Percentiles rank a stretch among this genome's conserved stretches.
Conservation (phyloP, 495 filamentous ascomycete genomes). For the Penicillium lividum region DNA sequence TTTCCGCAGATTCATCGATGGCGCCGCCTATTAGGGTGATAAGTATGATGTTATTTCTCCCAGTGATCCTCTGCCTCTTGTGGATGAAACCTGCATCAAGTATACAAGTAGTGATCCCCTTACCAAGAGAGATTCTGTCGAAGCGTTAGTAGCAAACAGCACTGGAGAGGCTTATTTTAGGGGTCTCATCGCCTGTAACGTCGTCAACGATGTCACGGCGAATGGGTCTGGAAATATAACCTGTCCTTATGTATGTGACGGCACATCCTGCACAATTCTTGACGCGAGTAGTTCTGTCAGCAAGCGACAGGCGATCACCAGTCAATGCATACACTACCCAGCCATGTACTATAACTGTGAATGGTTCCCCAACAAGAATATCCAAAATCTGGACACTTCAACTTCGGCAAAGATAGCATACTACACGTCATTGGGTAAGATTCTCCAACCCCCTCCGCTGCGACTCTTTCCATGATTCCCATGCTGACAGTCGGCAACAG, state of each 20-base stretch:
- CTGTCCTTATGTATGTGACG: not conserved
- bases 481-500: not conserved
- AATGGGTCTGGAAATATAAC: not conserved
- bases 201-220: not conserved
- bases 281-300: not conserved
- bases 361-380: not conserved
- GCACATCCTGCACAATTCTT: not conserved
- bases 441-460: not conserved
- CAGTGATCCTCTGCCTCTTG: conserved; percentile 2
- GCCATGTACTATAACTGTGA: not conserved
- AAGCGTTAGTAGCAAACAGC: not conserved
- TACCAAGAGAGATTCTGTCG: not conserved
- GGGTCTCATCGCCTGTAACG: not conserved
- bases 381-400: not conserved
- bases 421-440: not conserved
- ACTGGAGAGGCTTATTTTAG: not conserved
- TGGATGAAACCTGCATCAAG: conserved; percentile 2
- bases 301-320: not conserved
- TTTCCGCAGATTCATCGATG: not conserved
- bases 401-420: not conserved
- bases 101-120: not conserved
- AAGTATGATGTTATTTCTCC: conserved; percentile 8
- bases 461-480: not conserved
- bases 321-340: not conserved
- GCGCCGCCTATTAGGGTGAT: conserved; percentile 6